Evolutionary conservation across 225 moss, liverwort and hornwort species (phyloP).

Genomic region (Antitrichia curtipendula): DNA sequence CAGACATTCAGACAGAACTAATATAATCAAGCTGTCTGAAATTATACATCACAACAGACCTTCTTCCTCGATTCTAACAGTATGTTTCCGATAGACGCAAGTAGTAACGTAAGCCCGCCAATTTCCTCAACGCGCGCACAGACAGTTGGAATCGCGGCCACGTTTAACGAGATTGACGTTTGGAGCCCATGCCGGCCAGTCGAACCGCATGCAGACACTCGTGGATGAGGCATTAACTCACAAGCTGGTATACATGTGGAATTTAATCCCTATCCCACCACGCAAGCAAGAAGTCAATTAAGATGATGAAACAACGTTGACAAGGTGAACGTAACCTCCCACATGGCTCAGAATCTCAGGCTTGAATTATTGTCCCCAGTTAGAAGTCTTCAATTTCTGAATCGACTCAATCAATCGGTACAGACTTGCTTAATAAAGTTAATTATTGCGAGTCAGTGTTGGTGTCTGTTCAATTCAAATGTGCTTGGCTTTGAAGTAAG

Average conservation of each 20-base stretch:
- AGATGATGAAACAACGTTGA: not conserved
- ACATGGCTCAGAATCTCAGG: not conserved
- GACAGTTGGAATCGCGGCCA: too few relatives aligned
- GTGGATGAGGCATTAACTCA: not conserved
- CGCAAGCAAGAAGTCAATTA: not conserved
- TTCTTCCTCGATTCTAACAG: not conserved
- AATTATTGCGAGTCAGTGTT: not conserved
- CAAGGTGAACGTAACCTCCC: not conserved
- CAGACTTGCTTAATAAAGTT: not conserved
- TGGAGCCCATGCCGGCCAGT: not conserved
- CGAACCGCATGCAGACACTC: not conserved
- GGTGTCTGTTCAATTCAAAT: not conserved
- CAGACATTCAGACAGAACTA: not conserved
- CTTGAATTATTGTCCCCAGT: not conserved
- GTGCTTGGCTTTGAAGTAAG: not conserved
- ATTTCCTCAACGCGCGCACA: not conserved
- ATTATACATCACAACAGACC: not conserved
- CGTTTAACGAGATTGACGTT: not conserved
- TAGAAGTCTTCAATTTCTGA: not conserved
- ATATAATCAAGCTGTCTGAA: not conserved
- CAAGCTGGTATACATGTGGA: not conserved
- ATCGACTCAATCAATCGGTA: not conserved
- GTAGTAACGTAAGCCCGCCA: too few relatives aligned
- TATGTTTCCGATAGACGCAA: not conserved
- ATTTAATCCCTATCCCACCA: not conserved